Percentiles rank a stretch among this genome's conserved stretches.
Evolutionary conservation across 2,329 filamentous ascomycete species (phyloP).

Genomic region (Scedosporium dehoogii): DNA sequence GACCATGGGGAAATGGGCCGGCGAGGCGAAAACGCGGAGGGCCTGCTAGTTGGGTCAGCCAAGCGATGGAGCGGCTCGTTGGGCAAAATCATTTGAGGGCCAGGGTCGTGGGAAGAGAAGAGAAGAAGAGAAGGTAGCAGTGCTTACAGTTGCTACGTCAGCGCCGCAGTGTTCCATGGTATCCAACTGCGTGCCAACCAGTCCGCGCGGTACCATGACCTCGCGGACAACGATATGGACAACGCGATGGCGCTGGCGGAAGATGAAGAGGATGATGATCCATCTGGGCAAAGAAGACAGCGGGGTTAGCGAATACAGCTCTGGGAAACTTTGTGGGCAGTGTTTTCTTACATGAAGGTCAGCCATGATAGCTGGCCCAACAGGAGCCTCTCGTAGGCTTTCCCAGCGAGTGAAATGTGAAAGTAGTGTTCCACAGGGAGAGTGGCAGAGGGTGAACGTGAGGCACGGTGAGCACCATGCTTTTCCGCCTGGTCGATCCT

Average conservation of each 20-base stretch:
- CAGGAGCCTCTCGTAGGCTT: conserved; percentile 52
- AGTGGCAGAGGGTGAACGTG: conserved; percentile 35
- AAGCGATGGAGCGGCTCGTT: neutral
- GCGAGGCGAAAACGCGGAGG: conserved; percentile 19
- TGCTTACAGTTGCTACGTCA: conserved; percentile 42
- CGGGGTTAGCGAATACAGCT: too few relatives aligned
- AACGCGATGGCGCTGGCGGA: conserved; percentile 59
- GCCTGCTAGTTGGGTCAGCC: conserved; percentile 6
- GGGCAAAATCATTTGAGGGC: too few relatives aligned
- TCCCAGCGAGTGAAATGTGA: conserved; percentile 65
- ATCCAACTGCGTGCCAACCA: conserved; percentile 59
- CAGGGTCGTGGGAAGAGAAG: neutral
- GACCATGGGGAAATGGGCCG: conserved; percentile 49
- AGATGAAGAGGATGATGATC: conserved; percentile 49
- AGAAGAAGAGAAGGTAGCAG: neutral
- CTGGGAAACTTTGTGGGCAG: too few relatives aligned
- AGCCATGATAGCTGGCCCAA: conserved; percentile 7
- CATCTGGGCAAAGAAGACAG: conserved; percentile 19
- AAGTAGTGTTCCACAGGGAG: conserved; percentile 55
- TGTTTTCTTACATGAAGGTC: conserved; percentile 6
- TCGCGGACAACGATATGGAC: conserved; percentile 59
- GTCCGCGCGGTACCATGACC: conserved; percentile 62
- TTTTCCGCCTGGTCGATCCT: conserved; percentile 59
- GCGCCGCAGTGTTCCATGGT: conserved; percentile 57
- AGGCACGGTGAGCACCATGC: conserved; percentile 32